Evolutionary conservation across 805 yeast genomes (phyloP).

Genomic region (Starmerella cellae): DNA sequence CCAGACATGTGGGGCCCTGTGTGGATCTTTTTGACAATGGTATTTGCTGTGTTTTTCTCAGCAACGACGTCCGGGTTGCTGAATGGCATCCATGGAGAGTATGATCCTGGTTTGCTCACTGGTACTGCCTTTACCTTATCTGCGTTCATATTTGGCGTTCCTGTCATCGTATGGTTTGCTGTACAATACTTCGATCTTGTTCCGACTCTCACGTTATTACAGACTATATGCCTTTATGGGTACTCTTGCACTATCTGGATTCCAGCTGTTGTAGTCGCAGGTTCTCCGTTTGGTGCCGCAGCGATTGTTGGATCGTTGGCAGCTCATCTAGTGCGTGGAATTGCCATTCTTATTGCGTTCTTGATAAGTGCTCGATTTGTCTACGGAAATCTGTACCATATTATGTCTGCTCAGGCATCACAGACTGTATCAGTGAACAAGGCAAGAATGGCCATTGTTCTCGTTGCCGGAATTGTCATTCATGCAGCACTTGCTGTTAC

Average conservation of each 20-base stretch:
- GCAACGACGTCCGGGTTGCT: conserved; percentile 55
- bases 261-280: conserved; percentile 56
- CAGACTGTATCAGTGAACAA: conserved; percentile 17
- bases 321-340: conserved; percentile 45
- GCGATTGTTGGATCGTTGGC: conserved; percentile 32
- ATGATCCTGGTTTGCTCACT: conserved; percentile 48
- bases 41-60: conserved; percentile 60
- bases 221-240: conserved; percentile 64
- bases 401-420: conserved; percentile 16
- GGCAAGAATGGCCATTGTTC: conserved; percentile 12
- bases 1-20: conserved; percentile 79
- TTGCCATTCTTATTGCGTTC: conserved; percentile 47
- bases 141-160: conserved; percentile 61
- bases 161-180: conserved; percentile 40
- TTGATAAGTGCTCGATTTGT: conserved; percentile 29
- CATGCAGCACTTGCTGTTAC: conserved; percentile 31
- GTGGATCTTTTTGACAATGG: conserved; percentile 80
- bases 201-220: conserved; percentile 33
- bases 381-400: conserved; percentile 29
- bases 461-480: conserved; percentile 14
- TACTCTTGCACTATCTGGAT: conserved; percentile 76
- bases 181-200: conserved; percentile 47
- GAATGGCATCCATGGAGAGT: conserved; percentile 43
- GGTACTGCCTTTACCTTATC: conserved; percentile 59
- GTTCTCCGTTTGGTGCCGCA: conserved; percentile 43